Evolutionary conservation across 2,329 filamentous ascomycete species (phyloP), one percentile per base, ranked within the genome.

Genomic region (Cadophora malorum): DNA sequence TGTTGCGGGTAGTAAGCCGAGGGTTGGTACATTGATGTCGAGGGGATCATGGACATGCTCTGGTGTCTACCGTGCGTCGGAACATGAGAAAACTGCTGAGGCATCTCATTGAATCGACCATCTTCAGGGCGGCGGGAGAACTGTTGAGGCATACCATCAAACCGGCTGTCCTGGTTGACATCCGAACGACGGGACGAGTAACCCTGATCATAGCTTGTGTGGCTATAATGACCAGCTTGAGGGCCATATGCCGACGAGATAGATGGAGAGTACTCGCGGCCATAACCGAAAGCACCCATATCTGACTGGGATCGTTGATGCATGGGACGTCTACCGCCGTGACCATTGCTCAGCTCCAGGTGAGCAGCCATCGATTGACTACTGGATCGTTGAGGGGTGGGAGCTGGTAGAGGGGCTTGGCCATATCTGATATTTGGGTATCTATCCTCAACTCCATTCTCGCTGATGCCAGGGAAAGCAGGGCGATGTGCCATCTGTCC

Each of bases 251-350:
- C 53, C 3, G 63, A 58, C 2, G 58, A 50, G 21, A 59, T 60
- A 49, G 67, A 60, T 12, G 65, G 63, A 47, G 69, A 65, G 53
- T 68, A 67, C 19, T 53, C 41, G 25, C 56, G 50, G 8, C 55
- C 69, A 28, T 66, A 66, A 19, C 49, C 49, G 14, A 74, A 68
- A 31, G 66, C 60, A 50, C 69, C 63, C 33, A 76, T 67, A 58
- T 78, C 75, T 6, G 76, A 77, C 31, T 73, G 74, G n/a, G 75
- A 76, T 25, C 76, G 72, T 45, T 73, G 70, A 62, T 78, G 76
- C 19, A 66, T 41, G 41, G 69, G 67, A 31, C 71, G 70, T 41
- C 65, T 65, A 16, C 53, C 50, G 62, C n/a, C 38, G 31, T 50
- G 66, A 47, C 59, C 63, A 55, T 72, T 68, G 66, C 12, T 67